A percentile compares a stretch with the other conserved stretches of the same genome.
Evolutionary conservation across 768 basidiomycete species (phyloP).

Genomic region (Leccinum olivaceopallidum): DNA sequence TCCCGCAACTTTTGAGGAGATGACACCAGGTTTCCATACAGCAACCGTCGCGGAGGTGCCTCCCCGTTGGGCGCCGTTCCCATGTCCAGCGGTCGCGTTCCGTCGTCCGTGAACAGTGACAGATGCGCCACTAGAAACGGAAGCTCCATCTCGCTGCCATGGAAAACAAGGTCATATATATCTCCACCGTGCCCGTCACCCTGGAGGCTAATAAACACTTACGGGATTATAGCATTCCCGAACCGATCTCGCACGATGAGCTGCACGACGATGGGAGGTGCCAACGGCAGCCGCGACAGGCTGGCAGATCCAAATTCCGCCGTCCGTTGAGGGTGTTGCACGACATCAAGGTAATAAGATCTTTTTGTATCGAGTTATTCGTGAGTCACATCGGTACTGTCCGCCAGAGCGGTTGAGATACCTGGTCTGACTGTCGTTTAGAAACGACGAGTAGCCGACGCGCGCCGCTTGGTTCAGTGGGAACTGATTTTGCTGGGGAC

Average conservation of each 20-base stretch:
- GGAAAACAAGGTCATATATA: conserved; percentile 19
- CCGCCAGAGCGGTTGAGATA: conserved; percentile 30
- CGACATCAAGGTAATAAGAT: conserved; percentile 78
- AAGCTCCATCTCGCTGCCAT: conserved; percentile 74
- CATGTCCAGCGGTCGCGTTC: conserved; percentile 60
- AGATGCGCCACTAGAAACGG: conserved; percentile 88
- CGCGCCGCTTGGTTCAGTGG: conserved; percentile 44
- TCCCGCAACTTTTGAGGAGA: conserved; percentile 80
- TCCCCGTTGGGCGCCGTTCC: conserved; percentile 50
- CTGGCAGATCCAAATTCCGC: conserved; percentile 78
- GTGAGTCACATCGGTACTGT: conserved; percentile 20
- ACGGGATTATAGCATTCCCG: conserved; percentile 78
- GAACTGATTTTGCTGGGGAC: conserved; percentile 37
- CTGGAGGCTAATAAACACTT: conserved; percentile 40
- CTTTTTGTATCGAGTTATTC: conserved; percentile 33
- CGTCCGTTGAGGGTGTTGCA: conserved; percentile 81
- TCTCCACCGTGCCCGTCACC: conserved; percentile 23
- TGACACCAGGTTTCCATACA: conserved; percentile 87
- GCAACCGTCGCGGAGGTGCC: conserved; percentile 52
- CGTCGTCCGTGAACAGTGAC: conserved; percentile 72
- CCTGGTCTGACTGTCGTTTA: conserved; percentile 56
- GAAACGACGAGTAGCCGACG: conserved; percentile 58
- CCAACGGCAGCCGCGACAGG: conserved; percentile 78
- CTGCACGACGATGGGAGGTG: conserved; percentile 82
- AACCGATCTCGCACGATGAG: conserved; percentile 72